Evolutionary conservation across 1,284 basidiomycete species (phyloP).

Genomic region (Flammula alnicola): DNA sequence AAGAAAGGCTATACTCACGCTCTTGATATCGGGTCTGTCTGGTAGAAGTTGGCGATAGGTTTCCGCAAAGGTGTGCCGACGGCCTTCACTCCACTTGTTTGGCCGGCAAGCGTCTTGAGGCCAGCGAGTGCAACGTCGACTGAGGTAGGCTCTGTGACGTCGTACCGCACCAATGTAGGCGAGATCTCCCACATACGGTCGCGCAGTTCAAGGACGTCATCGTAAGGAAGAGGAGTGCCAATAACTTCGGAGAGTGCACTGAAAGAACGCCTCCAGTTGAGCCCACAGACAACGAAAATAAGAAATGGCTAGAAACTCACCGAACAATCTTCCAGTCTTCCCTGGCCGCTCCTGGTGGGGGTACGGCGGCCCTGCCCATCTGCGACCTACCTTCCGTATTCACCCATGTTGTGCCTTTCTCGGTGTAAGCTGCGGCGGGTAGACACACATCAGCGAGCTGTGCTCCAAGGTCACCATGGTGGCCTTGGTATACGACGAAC

Average conservation of each 20-base stretch:
- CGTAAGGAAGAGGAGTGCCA: slow-evolving; percentile 85
- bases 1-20: slow-evolving; percentile 60
- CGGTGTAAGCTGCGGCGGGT: slow-evolving; percentile 94
- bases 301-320: slow-evolving; percentile 43
- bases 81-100: slow-evolving; percentile 59
- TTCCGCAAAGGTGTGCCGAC: slow-evolving; percentile 72
- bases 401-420: slow-evolving; percentile 94
- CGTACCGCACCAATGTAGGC: slow-evolving; percentile 89
- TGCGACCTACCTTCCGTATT: slow-evolving; percentile 98
- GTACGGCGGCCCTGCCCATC: slow-evolving; percentile 89
- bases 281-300: background rate
- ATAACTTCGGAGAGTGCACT: slow-evolving; percentile 93
- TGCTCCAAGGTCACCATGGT: slow-evolving; percentile 97
- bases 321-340: slow-evolving; percentile 99
- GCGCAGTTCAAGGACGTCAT: slow-evolving; percentile 85
- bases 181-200: slow-evolving; percentile 98
- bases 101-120: slow-evolving; percentile 60
- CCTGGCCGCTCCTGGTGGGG: slow-evolving; percentile 92
- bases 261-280: slow-evolving; percentile 6
- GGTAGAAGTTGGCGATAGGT: slow-evolving; percentile 94
- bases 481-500: slow-evolving; percentile 99
- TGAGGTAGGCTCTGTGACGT: slow-evolving; percentile 82
- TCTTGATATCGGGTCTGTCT: slow-evolving; percentile 89
- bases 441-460: slow-evolving; percentile 96
- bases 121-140: slow-evolving; percentile 74